Evolutionary conservation across 2,329 filamentous ascomycete species (phyloP).

Genomic region (Diaporthe velutina): DNA sequence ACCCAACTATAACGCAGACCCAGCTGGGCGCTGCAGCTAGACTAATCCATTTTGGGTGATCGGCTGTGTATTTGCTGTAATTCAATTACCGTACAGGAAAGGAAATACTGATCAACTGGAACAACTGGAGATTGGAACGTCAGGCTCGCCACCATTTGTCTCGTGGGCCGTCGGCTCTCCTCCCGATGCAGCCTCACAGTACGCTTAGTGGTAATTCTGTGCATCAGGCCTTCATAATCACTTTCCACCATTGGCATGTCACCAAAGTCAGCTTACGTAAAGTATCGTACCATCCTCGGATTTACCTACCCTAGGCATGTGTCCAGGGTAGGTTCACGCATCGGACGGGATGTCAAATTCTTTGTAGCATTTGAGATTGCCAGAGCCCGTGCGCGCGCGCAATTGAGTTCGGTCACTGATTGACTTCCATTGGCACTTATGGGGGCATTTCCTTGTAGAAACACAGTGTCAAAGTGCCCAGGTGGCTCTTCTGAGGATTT

Average conservation of each 20-base stretch:
- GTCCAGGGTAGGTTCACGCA: neutral
- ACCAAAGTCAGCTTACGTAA: neutral
- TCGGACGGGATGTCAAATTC: neutral
- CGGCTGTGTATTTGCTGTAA: no score
- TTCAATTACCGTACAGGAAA: neutral
- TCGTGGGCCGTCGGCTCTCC: neutral
- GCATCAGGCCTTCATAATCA: neutral
- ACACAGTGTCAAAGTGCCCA: neutral
- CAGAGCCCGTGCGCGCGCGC: neutral
- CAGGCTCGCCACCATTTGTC: neutral
- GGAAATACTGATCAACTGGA: conserved; percentile 21
- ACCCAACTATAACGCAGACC: conserved; percentile 18
- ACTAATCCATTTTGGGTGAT: conserved; percentile 23
- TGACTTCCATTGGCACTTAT: neutral
- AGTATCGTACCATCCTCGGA: neutral
- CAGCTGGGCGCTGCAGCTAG: conserved; percentile 1
- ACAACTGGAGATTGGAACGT: neutral
- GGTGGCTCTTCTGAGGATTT: neutral
- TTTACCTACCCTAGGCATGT: no score
- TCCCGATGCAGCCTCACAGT: no score
- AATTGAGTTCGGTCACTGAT: neutral
- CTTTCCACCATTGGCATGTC: neutral
- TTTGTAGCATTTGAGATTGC: neutral
- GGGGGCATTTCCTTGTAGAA: neutral
- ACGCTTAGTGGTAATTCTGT: neutral